Conservation (phyloP, 2,329 filamentous ascomycete species). For the Venturiaceae sp. region DNA sequence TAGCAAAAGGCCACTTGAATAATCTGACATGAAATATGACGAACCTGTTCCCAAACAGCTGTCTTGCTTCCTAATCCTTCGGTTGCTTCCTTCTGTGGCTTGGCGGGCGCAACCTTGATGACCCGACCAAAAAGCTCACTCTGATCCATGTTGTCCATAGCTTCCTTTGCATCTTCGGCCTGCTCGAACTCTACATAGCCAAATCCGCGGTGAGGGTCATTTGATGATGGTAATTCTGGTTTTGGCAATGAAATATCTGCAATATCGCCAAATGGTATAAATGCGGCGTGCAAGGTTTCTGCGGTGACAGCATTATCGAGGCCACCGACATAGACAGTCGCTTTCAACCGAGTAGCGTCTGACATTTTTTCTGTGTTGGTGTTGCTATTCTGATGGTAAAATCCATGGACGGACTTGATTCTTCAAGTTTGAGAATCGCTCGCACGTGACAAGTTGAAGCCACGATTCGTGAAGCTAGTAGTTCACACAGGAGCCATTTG, state of each 20-base stretch:
- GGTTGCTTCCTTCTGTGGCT: slow-evolving; percentile 78
- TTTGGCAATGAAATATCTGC: slow-evolving; percentile 85
- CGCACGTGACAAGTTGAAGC: too few species aligned
- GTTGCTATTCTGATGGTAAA: slow-evolving; percentile 11
- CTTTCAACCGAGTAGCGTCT: slow-evolving; percentile 74
- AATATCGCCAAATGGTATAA: slow-evolving; percentile 95
- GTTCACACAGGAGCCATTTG: too few species aligned
- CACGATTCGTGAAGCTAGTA: too few species aligned
- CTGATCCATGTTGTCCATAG: slow-evolving; percentile 99
- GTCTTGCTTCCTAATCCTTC: slow-evolving; percentile 88
- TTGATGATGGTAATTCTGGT: slow-evolving; percentile 69
- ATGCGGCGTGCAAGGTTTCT: slow-evolving; percentile 74
- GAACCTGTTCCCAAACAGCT: slow-evolving; percentile 93
- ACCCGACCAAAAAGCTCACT: slow-evolving; percentile 87
- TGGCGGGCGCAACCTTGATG: slow-evolving; percentile 86
- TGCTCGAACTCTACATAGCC: slow-evolving; percentile 94
- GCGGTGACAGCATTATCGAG: slow-evolving; percentile 69
- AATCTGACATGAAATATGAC: slow-evolving; percentile 17
- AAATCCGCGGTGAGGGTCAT: slow-evolving; percentile 79
- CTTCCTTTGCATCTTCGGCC: slow-evolving; percentile 76
- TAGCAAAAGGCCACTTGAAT: neutral
- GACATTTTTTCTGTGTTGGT: slow-evolving; percentile 49
- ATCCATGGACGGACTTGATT: slow-evolving; percentile 10
- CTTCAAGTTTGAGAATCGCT: too few species aligned
- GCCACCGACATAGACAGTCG: slow-evolving; percentile 86